Evolutionary conservation across 1,284 basidiomycete species (phyloP).

Genomic region (Fomes fomentarius): DNA sequence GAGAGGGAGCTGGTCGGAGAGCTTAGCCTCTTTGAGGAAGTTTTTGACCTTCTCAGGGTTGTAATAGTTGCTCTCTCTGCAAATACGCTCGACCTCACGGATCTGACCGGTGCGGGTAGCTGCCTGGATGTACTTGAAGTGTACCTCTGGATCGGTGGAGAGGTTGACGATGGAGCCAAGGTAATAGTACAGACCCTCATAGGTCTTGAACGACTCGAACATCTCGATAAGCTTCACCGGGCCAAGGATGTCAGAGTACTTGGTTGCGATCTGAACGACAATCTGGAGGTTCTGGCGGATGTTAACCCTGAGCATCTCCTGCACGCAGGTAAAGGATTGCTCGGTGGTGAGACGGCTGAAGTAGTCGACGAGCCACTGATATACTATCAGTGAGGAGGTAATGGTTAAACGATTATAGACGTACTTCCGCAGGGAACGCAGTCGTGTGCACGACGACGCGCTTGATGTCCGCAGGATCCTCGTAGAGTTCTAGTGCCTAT

Average conservation of each 20-base stretch:
- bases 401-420: constrained; percentile 9
- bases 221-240: constrained; percentile 98
- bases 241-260: constrained; percentile 98
- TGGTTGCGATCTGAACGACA: constrained; percentile 98
- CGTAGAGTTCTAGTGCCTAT: constrained; percentile 98
- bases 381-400: background rate
- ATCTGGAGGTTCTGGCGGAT: constrained; percentile 98
- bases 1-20: constrained; percentile 95
- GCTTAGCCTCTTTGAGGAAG: constrained; percentile 98
- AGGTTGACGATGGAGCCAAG: constrained; percentile 98
- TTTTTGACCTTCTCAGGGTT: constrained; percentile 99
- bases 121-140: constrained; percentile 99
- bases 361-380: constrained; percentile 95
- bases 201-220: constrained; percentile 98
- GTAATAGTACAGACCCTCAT: constrained; percentile 98
- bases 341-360: constrained; percentile 99
- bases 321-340: constrained; percentile 94
- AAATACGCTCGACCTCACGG: constrained; percentile 98
- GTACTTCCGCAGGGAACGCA: constrained; percentile 83
- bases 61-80: constrained; percentile 96
- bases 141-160: constrained; percentile 94
- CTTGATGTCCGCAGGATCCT: constrained; percentile 97
- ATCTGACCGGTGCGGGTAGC: constrained; percentile 98
- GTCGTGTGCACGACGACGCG: constrained; percentile 95
- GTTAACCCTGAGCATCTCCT: constrained; percentile 97